Evolutionary conservation across 2,329 filamentous ascomycete genomes (phyloP), one percentile per base, ranked within the genome.

Genomic region (Pyricularia sp.): DNA sequence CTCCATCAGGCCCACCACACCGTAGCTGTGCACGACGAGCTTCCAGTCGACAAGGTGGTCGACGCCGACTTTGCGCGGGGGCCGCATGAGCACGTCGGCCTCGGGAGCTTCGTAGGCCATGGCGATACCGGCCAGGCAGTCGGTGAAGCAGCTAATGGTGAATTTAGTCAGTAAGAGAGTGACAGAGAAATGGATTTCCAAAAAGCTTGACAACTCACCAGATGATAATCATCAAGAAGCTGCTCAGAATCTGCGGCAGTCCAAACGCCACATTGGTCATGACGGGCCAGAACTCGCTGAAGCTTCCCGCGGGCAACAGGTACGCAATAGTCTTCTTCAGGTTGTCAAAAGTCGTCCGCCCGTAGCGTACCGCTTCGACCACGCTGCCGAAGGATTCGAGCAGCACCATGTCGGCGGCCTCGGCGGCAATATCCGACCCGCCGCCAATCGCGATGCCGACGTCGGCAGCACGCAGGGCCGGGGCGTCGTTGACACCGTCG

Each of bases 401-500:
- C 1, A 96, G 84, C 30, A 96, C 90, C 82, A 96, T 95, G 68
- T 91, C 90, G 0, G 92, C 91, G 0, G 91, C 91, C 68, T 90
- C 91, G 71, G 95, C 88, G 4, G 93, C 93, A 50, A 96, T 90
- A 75, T 96, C 93, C 0, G 90, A 92, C 4, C 92, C 92, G 0
- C 88, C 90, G 1, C 91, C 91, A 73, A 96, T 88, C 1, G 92
- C 91, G 70, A 97, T 94, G 69, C 92, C 92, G 1, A 96, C 88
- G 73, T 97, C 92, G 20, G 93, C 92, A 0, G 89, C 88, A 1
- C 90, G 88, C 4, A 97, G 85, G 1, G 92, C 92, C 0, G 92
- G 92, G 0, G 92, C 90, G 75, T 97, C 93, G 74, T 96, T 96
- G 72, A 94, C 92, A 23, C 93, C 92, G 73, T 96, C 92, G 55